A percentile compares a stretch with the other conserved stretches of the same genome.
Conservation (phyloP, 345 rosid species). For the Lagerstroemia speciosa region DNA sequence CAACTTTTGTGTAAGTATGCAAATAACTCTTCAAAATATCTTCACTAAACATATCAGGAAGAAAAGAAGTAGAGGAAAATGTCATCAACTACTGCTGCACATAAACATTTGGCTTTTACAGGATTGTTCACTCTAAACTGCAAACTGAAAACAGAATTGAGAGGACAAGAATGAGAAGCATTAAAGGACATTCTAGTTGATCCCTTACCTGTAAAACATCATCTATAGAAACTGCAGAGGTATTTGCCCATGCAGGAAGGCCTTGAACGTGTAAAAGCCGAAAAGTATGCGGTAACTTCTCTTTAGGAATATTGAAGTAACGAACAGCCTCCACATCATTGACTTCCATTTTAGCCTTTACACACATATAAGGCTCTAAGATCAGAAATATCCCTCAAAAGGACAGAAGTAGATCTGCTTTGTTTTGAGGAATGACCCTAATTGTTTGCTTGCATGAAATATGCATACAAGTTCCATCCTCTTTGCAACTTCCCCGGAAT, state of each 20-base stretch:
- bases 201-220: slow-evolving; percentile 69
- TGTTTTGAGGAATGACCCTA: background rate
- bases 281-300: slow-evolving; percentile 42
- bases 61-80: background rate
- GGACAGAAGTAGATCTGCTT: background rate
- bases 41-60: background rate
- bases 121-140: background rate
- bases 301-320: slow-evolving; percentile 31
- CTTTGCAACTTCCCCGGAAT: background rate
- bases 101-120: background rate
- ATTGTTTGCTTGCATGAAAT: background rate
- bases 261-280: slow-evolving; percentile 64
- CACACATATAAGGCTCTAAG: background rate
- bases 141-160: background rate
- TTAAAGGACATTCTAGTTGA: background rate
- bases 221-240: slow-evolving; percentile 68
- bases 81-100: background rate
- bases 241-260: slow-evolving; percentile 84
- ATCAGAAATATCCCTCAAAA: background rate
- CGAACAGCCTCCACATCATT: slow-evolving; percentile 42
- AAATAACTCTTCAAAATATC: background rate
- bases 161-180: background rate
- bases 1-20: background rate
- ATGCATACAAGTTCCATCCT: background rate
- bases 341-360: slow-evolving; percentile 28